phyloP scores from a whole-genome alignment of 2,329 filamentous ascomycete genomes.

The Beauveria rudraprayagi region DNA sequence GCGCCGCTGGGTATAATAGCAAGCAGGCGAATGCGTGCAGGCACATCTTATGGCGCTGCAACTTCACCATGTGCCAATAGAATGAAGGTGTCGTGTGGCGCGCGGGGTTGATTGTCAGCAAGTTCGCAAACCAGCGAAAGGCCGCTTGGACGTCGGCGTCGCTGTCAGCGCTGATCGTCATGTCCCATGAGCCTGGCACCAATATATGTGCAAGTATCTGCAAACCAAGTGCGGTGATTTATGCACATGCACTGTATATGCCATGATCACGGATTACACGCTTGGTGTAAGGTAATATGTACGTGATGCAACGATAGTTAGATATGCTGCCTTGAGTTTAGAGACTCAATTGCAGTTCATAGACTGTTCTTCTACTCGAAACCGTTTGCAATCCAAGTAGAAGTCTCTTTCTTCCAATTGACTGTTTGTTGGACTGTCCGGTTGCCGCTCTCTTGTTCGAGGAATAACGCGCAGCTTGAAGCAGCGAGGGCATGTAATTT shows the following conservation, averaged over 20 bases:
- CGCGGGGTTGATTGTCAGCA: conserved; percentile 11
- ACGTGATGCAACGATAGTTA: neutral
- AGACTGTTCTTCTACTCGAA: neutral
- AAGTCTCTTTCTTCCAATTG: neutral
- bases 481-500: neutral
- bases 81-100: conserved; percentile 11
- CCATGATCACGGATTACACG: neutral
- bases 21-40: conserved; percentile 1
- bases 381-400: neutral
- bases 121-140: neutral
- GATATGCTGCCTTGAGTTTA: neutral
- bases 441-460: neutral
- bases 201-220: conserved; percentile 7
- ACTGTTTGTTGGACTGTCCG: neutral
- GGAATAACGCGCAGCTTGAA: neutral
- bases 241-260: conserved; percentile 8
- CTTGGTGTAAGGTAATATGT: neutral
- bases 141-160: conserved; percentile 11
- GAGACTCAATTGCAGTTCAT: neutral
- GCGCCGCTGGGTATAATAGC: conserved; percentile 9
- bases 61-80: conserved; percentile 7
- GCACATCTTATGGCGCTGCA: neutral
- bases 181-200: conserved; percentile 9
- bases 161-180: conserved; percentile 10
- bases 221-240: neutral